A percentile compares a stretch with the other conserved stretches of the same genome.
These are phyloP conservation scores for Botryotinia globosa DNA, from an alignment of 2,329 filamentous ascomycete genomes.

Conservation along the genomic window DNA sequence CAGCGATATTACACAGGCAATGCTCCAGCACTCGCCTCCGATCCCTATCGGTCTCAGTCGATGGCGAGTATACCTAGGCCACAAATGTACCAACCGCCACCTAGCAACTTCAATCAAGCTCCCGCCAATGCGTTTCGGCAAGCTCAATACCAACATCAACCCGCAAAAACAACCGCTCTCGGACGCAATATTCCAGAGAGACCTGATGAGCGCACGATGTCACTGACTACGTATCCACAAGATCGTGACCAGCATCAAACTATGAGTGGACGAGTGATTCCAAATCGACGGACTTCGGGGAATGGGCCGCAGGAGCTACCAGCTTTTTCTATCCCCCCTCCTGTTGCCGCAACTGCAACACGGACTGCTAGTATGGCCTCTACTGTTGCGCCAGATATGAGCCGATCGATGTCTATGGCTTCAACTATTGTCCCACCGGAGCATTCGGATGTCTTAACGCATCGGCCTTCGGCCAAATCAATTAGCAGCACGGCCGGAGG, in stretches of 20 bases:
- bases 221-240: slow-evolving; percentile 78
- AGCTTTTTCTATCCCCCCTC: slow-evolving; percentile 34
- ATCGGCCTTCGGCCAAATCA: slow-evolving; percentile 53
- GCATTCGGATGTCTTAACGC: slow-evolving; percentile 48
- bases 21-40: slow-evolving; percentile 71
- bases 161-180: slow-evolving; percentile 82
- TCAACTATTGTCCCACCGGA: slow-evolving; percentile 70
- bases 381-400: slow-evolving; percentile 43
- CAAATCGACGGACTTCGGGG: slow-evolving; percentile 58
- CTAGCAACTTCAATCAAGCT: slow-evolving; percentile 60
- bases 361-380: slow-evolving; percentile 61
- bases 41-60: slow-evolving; percentile 89
- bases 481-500: slow-evolving; percentile 35
- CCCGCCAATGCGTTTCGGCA: slow-evolving; percentile 77
- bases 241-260: slow-evolving; percentile 83
- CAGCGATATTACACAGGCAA: slow-evolving; percentile 61
- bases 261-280: slow-evolving; percentile 89
- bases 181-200: slow-evolving; percentile 88
- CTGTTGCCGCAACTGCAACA: slow-evolving; percentile 49
- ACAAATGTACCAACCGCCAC: slow-evolving; percentile 65
- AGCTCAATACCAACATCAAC: slow-evolving; percentile 64
- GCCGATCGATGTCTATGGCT: slow-evolving; percentile 86
- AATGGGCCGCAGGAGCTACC: slow-evolving; percentile 34
- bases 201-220: slow-evolving; percentile 92
- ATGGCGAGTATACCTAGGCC: slow-evolving; percentile 75